These are phyloP conservation scores for Aspergillus sp. DNA, from an alignment of 2,329 filamentous ascomycete genomes.

Conservation along the genomic window DNA sequence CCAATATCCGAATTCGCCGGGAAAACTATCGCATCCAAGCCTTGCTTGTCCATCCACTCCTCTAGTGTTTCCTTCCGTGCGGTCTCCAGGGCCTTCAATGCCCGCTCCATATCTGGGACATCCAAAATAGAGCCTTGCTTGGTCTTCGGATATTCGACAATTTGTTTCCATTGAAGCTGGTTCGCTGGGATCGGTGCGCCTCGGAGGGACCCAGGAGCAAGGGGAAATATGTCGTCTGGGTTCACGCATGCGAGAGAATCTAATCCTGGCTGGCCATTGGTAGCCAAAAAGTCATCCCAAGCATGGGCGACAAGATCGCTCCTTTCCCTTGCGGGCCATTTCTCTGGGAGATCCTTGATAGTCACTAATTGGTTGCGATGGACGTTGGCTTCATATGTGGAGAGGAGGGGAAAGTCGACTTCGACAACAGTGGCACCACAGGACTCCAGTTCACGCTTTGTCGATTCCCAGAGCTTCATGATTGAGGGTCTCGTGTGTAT, in stretches of 20 bases:
- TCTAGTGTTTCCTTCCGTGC: slow-evolving; percentile 52
- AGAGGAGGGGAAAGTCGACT: slow-evolving; percentile 34
- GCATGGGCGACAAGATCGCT: slow-evolving; percentile 51
- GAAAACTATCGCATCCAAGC: slow-evolving; percentile 50
- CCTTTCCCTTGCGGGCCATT: slow-evolving; percentile 51
- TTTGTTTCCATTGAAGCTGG: slow-evolving; percentile 25
- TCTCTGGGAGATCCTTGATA: slow-evolving; percentile 41
- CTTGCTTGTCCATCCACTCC: slow-evolving; percentile 48
- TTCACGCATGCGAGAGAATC: slow-evolving; percentile 44
- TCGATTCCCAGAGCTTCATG: slow-evolving; percentile 36
- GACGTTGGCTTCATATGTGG: slow-evolving; percentile 36
- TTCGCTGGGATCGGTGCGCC: slow-evolving; percentile 25
- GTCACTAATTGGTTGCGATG: slow-evolving; percentile 36
- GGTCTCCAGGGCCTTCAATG: slow-evolving; percentile 48
- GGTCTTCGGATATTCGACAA: slow-evolving; percentile 25
- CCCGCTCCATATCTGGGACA: slow-evolving; percentile 41
- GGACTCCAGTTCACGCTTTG: slow-evolving; percentile 26
- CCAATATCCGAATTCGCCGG: slow-evolving; percentile 54
- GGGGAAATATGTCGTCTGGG: slow-evolving; percentile 38
- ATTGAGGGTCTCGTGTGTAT: slow-evolving; percentile 39
- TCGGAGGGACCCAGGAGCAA: slow-evolving; percentile 25
- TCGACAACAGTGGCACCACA: slow-evolving; percentile 35
- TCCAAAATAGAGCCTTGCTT: slow-evolving; percentile 41
- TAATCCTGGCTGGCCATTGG: slow-evolving; percentile 43
- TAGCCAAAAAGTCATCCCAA: slow-evolving; percentile 53